Conservation (phyloP, 2,329 filamentous ascomycete species). For the Nemania sp. region DNA sequence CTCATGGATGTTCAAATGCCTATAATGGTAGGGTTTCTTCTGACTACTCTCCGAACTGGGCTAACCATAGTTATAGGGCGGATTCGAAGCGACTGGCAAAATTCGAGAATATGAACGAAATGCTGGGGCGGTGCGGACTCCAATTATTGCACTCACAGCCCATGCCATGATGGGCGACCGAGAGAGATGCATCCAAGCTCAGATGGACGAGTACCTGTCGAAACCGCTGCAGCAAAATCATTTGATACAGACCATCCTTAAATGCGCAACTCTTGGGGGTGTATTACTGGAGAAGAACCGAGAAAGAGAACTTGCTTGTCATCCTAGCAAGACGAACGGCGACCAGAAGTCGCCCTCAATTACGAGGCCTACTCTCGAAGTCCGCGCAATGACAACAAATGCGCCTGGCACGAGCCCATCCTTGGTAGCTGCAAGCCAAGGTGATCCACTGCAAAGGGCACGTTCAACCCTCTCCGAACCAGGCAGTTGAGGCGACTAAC, state of each 20-base stretch:
- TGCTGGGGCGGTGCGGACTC: constrained; percentile 78
- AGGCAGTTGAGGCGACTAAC: constrained; percentile 36
- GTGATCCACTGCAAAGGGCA: constrained; percentile 60
- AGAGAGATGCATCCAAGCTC: constrained; percentile 96
- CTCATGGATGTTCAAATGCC: constrained; percentile 99
- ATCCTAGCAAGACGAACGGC: constrained; percentile 52
- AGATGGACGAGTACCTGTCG: constrained; percentile 99
- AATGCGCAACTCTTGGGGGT: constrained; percentile 90
- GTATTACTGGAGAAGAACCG: constrained; percentile 77
- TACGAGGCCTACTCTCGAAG: constrained; percentile 44
- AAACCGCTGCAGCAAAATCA: constrained; percentile 97
- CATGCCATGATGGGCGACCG: constrained; percentile 98
- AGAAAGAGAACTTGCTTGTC: constrained; percentile 60
- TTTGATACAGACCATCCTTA: constrained; percentile 95
- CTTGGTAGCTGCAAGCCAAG: constrained; percentile 61
- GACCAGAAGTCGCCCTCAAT: constrained; percentile 41
- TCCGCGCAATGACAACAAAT: constrained; percentile 70
- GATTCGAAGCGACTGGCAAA: constrained; percentile 95
- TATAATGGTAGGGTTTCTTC: constrained; percentile 74
- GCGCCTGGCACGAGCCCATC: constrained; percentile 65
- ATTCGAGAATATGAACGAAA: constrained; percentile 93
- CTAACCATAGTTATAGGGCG: constrained; percentile 60
- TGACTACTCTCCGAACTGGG: not conserved
- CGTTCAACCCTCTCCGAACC: constrained; percentile 53
- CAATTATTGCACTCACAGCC: constrained; percentile 94